Evolutionary conservation across 352 stramenopile species (phyloP).

Genomic region (Phytophthora vignae): DNA sequence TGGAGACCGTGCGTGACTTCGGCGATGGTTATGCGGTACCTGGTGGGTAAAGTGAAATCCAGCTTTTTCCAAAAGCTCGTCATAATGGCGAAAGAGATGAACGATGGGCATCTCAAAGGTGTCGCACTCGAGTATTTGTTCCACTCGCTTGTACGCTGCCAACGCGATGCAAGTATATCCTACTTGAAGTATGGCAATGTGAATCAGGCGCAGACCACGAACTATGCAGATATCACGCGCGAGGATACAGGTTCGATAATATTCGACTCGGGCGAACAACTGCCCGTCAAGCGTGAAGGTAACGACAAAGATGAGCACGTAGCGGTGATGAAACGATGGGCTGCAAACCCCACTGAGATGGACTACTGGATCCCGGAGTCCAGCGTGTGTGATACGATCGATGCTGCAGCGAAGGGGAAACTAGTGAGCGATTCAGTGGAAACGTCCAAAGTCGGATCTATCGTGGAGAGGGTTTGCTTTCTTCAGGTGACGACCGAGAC

Average conservation of each 20-base stretch:
- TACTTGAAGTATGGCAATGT: conserved; percentile 3
- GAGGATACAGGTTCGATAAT: too few species aligned
- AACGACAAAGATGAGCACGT: conserved; percentile 7
- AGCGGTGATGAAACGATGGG: conserved; percentile 24
- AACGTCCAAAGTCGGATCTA: too few species aligned
- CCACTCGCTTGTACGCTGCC: conserved; percentile 9
- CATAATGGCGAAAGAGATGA: conserved; percentile 4
- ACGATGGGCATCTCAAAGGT: conserved; percentile 24
- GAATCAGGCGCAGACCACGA: neutral
- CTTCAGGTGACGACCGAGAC: conserved; percentile 28
- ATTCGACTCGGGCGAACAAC: too few species aligned
- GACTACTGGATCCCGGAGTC: conserved; percentile 32
- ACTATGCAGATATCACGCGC: too few species aligned
- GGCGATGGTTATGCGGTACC: neutral
- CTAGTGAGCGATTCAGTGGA: neutral
- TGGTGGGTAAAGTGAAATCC: neutral
- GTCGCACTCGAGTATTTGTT: conserved; percentile 20
- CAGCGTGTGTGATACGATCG: conserved; percentile 27
- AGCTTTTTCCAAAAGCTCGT: conserved; percentile 14
- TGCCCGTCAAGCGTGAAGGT: neutral
- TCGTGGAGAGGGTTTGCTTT: conserved; percentile 29
- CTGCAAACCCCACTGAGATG: conserved; percentile 15
- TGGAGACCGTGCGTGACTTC: conserved; percentile 8
- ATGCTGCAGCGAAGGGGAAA: conserved; percentile 27
- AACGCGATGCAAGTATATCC: too few species aligned